phyloP scores from a whole-genome alignment of 495 filamentous ascomycete species.

The Aspergillus cristatus region DNA sequence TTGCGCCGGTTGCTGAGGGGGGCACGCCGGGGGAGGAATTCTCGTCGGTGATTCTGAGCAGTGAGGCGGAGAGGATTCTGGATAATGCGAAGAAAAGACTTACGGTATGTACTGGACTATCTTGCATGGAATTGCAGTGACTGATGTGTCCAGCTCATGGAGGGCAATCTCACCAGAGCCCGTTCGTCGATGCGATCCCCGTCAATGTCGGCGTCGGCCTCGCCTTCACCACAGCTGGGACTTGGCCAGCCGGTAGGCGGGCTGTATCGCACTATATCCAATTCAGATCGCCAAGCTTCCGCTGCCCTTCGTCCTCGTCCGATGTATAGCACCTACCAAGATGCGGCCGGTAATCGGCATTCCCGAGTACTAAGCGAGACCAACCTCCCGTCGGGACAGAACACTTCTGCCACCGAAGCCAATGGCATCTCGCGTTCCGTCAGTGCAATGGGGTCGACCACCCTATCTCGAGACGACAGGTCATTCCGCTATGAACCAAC shows the following conservation, averaged over 20 bases:
- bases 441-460: slow-evolving; percentile 36
- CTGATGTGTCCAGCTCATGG: slow-evolving; percentile 60
- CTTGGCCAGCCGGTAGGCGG: slow-evolving; percentile 28
- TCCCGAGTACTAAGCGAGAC: slow-evolving; percentile 50
- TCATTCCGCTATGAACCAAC: slow-evolving; percentile 33
- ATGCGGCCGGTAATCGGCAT: slow-evolving; percentile 38
- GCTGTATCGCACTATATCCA: slow-evolving; percentile 35
- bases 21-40: slow-evolving; percentile 39
- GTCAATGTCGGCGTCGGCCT: slow-evolving; percentile 45
- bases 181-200: slow-evolving; percentile 60
- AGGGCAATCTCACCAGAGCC: slow-evolving; percentile 75
- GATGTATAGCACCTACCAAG: slow-evolving; percentile 26
- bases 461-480: slow-evolving; percentile 27
- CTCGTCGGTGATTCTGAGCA: slow-evolving; percentile 66
- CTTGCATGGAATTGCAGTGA: background rate
- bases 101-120: slow-evolving; percentile 49
- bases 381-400: slow-evolving; percentile 36
- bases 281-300: slow-evolving; percentile 28
- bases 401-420: slow-evolving; percentile 16
- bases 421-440: slow-evolving; percentile 28
- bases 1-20: slow-evolving; percentile 15
- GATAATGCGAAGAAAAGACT: slow-evolving; percentile 84
- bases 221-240: slow-evolving; percentile 19
- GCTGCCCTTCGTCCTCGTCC: slow-evolving; percentile 25
- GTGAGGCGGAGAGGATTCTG: slow-evolving; percentile 76